Percentiles rank a stretch among this genome's conserved stretches.
Evolutionary conservation across 129 eudicot genomes (phyloP).

Genomic region (Escallonia herrerae): DNA sequence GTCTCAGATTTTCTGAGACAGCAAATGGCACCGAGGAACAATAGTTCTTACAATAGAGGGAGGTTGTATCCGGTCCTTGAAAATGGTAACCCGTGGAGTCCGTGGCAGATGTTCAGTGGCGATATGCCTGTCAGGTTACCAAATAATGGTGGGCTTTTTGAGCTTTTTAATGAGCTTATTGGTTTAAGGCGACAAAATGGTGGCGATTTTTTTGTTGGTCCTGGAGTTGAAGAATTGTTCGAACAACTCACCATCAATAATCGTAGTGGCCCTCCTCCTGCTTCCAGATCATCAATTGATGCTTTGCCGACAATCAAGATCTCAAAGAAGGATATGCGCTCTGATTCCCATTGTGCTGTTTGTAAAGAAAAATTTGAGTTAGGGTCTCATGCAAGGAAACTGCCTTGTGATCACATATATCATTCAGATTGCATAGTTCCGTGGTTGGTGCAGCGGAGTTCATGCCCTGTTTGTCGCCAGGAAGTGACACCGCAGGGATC

Average conservation of each 20-base stretch:
- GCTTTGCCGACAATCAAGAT: constrained; percentile 49
- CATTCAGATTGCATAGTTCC: constrained; percentile 75
- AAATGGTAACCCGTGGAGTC: constrained; percentile 40
- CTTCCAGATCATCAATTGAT: constrained; percentile 48
- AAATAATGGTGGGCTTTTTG: constrained; percentile 43
- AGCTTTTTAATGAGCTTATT: constrained; percentile 49
- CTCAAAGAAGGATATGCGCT: constrained; percentile 45
- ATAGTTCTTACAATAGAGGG: constrained; percentile 24
- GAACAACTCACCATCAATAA: constrained; percentile 40
- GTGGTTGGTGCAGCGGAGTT: constrained; percentile 54
- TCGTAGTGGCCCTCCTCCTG: constrained; percentile 46
- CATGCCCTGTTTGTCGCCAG: constrained; percentile 83
- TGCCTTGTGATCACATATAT: constrained; percentile 71
- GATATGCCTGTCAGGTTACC: constrained; percentile 66
- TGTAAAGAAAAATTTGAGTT: constrained; percentile 58
- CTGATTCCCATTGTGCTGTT: constrained; percentile 71
- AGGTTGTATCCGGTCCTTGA: constrained; percentile 29
- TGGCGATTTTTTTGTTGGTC: constrained; percentile 64
- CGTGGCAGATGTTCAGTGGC: constrained; percentile 63
- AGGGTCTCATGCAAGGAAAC: constrained; percentile 54
- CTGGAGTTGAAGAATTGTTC: constrained; percentile 65
- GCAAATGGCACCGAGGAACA: constrained; percentile 30
- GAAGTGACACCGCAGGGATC: constrained; percentile 28
- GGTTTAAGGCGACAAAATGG: constrained; percentile 60
- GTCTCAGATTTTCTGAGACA: constrained; percentile 55